Evolutionary conservation across 176 grass and related monocot genomes (phyloP), one percentile per base, ranked within the genome.

Genomic region (Puccinellia tenuiflora): DNA sequence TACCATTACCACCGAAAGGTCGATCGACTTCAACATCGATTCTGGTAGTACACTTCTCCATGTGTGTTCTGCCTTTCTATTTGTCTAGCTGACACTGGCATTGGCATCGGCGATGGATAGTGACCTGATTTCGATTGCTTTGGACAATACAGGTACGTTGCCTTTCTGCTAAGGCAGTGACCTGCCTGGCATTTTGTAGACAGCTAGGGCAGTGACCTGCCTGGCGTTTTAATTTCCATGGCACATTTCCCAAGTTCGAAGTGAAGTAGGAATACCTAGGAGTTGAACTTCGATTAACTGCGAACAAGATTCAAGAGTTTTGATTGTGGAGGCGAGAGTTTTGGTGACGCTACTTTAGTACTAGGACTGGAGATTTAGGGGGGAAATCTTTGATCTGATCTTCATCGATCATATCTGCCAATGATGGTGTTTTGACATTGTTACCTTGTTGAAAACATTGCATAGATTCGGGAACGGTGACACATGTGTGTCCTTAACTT

Each of bases 61-160:
- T 13, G 10, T 80, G 28, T 48, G 28, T 22, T 37, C 10, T 51
- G n/a, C 0, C 9, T 65, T 14, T 13, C 39, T 29, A 42, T 70
- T 12, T 62, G 9, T 24, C 15, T 42, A 31, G 24, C 25, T 59
- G 67, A 59, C 3, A 29, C 28, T 1, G 35, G 37, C n/a, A n/a
- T n/a, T n/a, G n/a, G n/a, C n/a, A n/a, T n/a, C n/a, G n/a, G n/a
- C n/a, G n/a, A n/a, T n/a, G n/a, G n/a, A n/a, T n/a, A n/a, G n/a
- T 74, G 81, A 10, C 81, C 39, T 74, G 68, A 74, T 62, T 46
- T 83, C 57, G 80, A 82, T 73, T 24, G 66, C 67, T 37, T 63
- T 72, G 67, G 66, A 73, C 26, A 8, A 28, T 21, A 20, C 7
- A 21, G 38, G 54, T 74, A 34, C 80, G 18, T 15, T 30, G 16